These are phyloP conservation scores for Cercospora sp. DNA, from an alignment of 2,329 filamentous ascomycete genomes.

Conservation along the genomic window DNA sequence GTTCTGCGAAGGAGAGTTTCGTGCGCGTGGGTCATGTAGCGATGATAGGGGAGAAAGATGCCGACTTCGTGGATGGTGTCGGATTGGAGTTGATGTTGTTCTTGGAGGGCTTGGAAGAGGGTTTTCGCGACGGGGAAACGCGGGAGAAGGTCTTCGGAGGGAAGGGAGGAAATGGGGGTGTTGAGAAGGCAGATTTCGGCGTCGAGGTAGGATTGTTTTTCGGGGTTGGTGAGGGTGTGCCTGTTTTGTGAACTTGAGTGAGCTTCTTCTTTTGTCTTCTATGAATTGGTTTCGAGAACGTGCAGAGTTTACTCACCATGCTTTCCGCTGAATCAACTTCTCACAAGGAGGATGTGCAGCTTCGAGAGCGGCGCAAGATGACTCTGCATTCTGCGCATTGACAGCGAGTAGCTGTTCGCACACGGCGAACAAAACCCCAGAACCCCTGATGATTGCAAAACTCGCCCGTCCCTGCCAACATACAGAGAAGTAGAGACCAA, in stretches of 20 bases:
- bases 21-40: conserved; percentile 46
- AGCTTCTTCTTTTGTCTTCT: no score
- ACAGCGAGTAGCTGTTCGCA: neutral
- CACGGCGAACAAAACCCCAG: neutral
- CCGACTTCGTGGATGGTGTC: neutral
- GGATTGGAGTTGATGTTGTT: conserved; percentile 2
- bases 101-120: conserved; percentile 6
- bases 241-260: neutral
- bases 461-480: neutral
- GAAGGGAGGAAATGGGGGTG: neutral
- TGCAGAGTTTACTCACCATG: neutral
- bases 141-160: neutral
- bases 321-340: neutral
- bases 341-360: neutral
- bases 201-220: conserved; percentile 7
- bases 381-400: neutral
- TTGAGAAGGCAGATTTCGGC: conserved; percentile 6
- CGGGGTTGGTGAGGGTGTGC: neutral
- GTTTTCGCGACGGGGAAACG: neutral
- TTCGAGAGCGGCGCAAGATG: neutral
- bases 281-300: no score
- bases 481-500: neutral
- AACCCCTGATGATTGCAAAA: neutral
- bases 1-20: conserved; percentile 45
- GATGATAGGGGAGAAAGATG: conserved; percentile 45